Evolutionary conservation across 331 rosid genomes (phyloP), one percentile per base, ranked within the genome.

Genomic region (Ulmus americana): DNA sequence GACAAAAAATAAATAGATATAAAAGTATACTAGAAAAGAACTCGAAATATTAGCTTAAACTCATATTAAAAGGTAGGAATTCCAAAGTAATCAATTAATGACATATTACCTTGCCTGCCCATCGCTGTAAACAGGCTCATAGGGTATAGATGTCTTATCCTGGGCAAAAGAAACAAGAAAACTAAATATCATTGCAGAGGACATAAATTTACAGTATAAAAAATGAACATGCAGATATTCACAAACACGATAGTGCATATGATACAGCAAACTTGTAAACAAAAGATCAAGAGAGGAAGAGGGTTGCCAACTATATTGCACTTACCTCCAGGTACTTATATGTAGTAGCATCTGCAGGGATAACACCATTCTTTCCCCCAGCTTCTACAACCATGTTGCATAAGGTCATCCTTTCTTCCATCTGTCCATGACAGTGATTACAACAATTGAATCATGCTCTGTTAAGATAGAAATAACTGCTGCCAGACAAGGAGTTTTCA

Each of bases 311-410:
- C 5, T 62, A 45, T 56, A 50, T 35, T 56, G 58, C 22, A 81
- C 90, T 73, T 62, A 94, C 98, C 98, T 94, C 91, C 42, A 94
- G 89, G 82, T 94, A 90, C 76, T 94, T 87, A 72, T 62, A 94
- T 72, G 97, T 94, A 69, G 96, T 85, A 53, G 82, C 79, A 74
- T 94, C 98, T 39, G 98, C 82, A 70, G 98, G 95, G 65, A 94
- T 70, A 44, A 94, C 82, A 56, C 98, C 98, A 54, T 94, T 94
- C 90, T 94, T 94, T 77, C 91, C 98, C 46, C 98, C 98, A 70
- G 98, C 98, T 86, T 94, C 98, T 40, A 94, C 88, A 63, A 84
- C 98, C 98, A 94, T 89, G 82, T 89, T 94, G 88, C 98, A 94
- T 64, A 94, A 71, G 45, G 98, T 94, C 97, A 94, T 94, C 64